Conservation (phyloP, 148 eudicot species). For the Gaultheria prostrata region DNA sequence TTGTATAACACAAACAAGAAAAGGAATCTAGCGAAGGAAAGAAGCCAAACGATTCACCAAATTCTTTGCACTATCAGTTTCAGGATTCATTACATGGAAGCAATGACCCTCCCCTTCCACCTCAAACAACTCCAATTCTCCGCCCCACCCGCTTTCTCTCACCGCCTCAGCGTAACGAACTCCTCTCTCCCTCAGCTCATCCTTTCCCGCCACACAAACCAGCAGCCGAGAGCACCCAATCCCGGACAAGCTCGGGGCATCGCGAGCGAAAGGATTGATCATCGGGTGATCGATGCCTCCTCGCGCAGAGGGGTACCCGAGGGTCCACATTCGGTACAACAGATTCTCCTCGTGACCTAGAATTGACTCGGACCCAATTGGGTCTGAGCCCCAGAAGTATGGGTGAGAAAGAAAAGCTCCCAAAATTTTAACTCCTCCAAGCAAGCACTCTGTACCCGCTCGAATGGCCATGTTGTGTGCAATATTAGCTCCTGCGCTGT, state of each 20-base stretch:
- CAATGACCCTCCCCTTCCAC: conserved; percentile 38
- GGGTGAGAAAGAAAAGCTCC: conserved; percentile 34
- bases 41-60: conserved; percentile 33
- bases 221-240: conserved; percentile 39
- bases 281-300: conserved; percentile 36
- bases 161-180: conserved; percentile 28
- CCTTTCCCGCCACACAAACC: conserved; percentile 44
- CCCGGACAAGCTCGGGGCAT: conserved; percentile 27
- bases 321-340: conserved; percentile 37
- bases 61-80: conserved; percentile 32
- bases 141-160: conserved; percentile 37
- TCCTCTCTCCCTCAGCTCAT: conserved; percentile 32
- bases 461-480: conserved; percentile 51
- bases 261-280: conserved; percentile 40
- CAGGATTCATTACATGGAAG: conserved; percentile 32
- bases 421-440: conserved; percentile 12
- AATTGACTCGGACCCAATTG: conserved; percentile 23
- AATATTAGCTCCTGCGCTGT: conserved; percentile 60
- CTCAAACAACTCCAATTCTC: conserved; percentile 39
- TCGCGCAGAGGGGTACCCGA: conserved; percentile 28
- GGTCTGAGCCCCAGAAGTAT: conserved; percentile 29
- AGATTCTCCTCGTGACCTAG: not conserved
- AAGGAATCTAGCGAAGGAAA: conserved; percentile 24
- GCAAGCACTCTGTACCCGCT: conserved; percentile 23
- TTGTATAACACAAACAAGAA: too few relatives aligned